A percentile compares a stretch with the other conserved stretches of the same genome.
Conservation (phyloP, 768 basidiomycete genomes). For the Phylloporus rhodoxanthus region DNA sequence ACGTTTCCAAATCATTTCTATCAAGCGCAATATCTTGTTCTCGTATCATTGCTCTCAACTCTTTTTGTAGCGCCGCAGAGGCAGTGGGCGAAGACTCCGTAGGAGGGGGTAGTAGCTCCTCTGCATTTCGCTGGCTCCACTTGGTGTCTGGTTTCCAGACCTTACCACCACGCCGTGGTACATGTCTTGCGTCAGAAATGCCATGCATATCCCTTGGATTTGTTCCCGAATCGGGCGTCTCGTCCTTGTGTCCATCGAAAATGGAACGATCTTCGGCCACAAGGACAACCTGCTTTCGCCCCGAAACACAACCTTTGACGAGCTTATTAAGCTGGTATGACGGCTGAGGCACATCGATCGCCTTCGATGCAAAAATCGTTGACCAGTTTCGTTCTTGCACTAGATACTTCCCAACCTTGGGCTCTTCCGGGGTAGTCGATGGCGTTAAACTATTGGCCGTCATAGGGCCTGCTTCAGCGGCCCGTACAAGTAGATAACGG, state of each 20-base stretch:
- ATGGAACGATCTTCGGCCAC: background rate
- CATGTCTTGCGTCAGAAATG: background rate
- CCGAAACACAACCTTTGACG: constrained; percentile 33
- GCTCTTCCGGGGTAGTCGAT: background rate
- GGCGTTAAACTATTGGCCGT: background rate
- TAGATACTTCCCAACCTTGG: background rate
- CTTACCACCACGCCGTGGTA: background rate
- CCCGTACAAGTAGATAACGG: background rate
- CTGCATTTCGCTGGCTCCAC: background rate
- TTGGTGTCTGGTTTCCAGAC: background rate
- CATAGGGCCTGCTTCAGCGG: background rate
- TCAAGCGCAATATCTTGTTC: background rate
- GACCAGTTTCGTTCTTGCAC: background rate
- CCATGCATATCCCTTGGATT: background rate
- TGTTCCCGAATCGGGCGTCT: background rate
- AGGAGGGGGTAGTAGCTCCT: background rate
- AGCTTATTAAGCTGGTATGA: background rate
- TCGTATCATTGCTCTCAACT: background rate
- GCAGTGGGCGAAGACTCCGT: background rate
- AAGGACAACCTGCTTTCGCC: constrained; percentile 29
- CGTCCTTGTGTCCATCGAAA: background rate
- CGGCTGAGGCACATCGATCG: background rate
- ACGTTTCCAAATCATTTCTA: background rate
- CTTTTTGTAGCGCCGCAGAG: background rate
- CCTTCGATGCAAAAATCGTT: background rate